These are phyloP conservation scores for Termitomyces sp. DNA, from an alignment of 768 basidiomycete genomes.

Conservation along the genomic window DNA sequence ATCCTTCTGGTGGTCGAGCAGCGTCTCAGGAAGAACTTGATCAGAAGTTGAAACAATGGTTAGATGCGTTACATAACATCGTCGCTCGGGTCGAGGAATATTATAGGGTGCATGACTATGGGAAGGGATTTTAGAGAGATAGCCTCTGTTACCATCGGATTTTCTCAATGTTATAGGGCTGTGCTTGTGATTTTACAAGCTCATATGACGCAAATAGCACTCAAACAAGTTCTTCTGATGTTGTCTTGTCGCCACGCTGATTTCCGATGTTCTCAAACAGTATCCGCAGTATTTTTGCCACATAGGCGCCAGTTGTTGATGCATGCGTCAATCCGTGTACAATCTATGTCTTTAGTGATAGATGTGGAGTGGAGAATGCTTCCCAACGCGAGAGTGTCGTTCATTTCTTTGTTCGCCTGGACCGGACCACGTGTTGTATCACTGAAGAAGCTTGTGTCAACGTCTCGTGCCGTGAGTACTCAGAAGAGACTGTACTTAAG, in stretches of 20 bases:
- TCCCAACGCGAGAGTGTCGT: not conserved
- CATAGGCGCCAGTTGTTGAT: not conserved
- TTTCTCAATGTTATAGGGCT: not conserved
- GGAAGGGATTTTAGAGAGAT: slow-evolving; percentile 36
- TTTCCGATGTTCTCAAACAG: not conserved
- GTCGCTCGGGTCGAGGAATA: slow-evolving; percentile 51
- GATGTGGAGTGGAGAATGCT: not conserved
- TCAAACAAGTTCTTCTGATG: not conserved
- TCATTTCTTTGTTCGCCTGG: not conserved
- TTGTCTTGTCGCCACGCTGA: not conserved
- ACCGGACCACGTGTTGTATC: not conserved
- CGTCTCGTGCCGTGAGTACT: not conserved
- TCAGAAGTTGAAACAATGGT: slow-evolving; percentile 60
- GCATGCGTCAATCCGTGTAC: not conserved
- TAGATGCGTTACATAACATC: slow-evolving; percentile 54
- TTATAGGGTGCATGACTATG: slow-evolving; percentile 57
- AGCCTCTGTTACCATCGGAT: not conserved
- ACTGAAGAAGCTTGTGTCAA: not conserved
- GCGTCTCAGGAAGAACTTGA: slow-evolving; percentile 45
- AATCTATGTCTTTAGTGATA: not conserved
- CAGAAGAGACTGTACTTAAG: too few species aligned
- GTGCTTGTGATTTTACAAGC: not conserved
- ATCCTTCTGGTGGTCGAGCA: slow-evolving; percentile 46
- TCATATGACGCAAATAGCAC: not conserved
- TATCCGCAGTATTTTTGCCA: not conserved